Conservation (phyloP, 352 stramenopile species). For the Phytophthora sp. region DNA sequence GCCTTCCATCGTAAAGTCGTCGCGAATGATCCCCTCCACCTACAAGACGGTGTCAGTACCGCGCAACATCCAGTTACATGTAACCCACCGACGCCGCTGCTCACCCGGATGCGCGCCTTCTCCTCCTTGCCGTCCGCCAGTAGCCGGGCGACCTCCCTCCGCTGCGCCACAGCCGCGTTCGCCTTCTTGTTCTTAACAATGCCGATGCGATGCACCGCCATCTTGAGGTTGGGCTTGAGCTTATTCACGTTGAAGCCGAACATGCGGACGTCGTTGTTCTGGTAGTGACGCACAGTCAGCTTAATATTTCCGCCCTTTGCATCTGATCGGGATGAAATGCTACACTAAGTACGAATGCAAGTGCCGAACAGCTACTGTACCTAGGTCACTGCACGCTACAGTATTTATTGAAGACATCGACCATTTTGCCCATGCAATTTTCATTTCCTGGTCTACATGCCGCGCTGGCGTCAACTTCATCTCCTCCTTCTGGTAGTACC, state of each 20-base stretch:
- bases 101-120: slow-evolving; percentile 94
- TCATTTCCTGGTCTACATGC: slow-evolving; percentile 34
- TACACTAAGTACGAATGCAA: no score
- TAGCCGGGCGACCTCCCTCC: slow-evolving; percentile 80
- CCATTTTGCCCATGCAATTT: slow-evolving; percentile 16
- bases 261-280: slow-evolving; percentile 43
- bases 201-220: slow-evolving; percentile 91
- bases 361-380: no score
- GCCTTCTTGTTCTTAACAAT: slow-evolving; percentile 94
- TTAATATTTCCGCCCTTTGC: slow-evolving; percentile 14
- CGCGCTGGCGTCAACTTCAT: slow-evolving; percentile 23
- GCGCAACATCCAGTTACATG: background rate
- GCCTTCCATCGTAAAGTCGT: slow-evolving; percentile 96
- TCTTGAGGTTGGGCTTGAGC: slow-evolving; percentile 93
- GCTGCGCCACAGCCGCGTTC: slow-evolving; percentile 73
- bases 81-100: slow-evolving; percentile 29
- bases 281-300: slow-evolving; percentile 10
- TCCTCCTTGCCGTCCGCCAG: slow-evolving; percentile 91
- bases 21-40: slow-evolving; percentile 93
- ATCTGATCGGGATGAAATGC: no score
- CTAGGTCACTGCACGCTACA: no score
- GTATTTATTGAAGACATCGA: background rate
- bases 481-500: slow-evolving; percentile 13
- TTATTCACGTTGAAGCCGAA: slow-evolving; percentile 93
- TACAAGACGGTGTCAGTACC: slow-evolving; percentile 26